Evolutionary conservation across 257 asterid species (phyloP), one percentile per base, ranked within the genome.

Genomic region (Solanum bukasovii): DNA sequence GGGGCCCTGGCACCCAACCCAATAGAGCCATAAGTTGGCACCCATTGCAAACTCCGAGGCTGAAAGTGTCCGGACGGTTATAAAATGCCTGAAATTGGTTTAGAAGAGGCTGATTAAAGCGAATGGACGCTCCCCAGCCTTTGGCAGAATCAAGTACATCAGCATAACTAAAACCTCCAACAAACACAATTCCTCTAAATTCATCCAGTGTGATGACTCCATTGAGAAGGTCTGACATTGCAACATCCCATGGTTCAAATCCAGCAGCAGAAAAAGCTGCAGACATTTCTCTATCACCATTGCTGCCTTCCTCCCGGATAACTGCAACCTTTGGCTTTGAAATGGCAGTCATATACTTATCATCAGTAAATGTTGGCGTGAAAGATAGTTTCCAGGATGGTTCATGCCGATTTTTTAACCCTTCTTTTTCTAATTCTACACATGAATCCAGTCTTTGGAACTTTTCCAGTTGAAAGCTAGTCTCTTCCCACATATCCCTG

Each of bases 1-100:
- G 35, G 4, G 98, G 98, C 46, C 98, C 98, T 3, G 98, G 98
- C 40, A 96, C 95, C 99, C 98, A 97, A 86, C 99, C 99, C 63
- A 97, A 85, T 27, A 97, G 95, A 67, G 99, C 99, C 99, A 97
- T 97, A 35, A 97, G 98, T 92, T 96, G 99, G 89, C 99, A 96
- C 79, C 98, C 99, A 71, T 96, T 96, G 92, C 98, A 95, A 88
- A 95, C 97, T 29, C 99, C 99, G 9, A 96, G 90, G 87, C 99
- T 96, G 88, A 96, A 96, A 31, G 99, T 95, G 92, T 95, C 98
- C 1, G 94, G 88, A 18, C 98, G 94, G 11, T 93, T 90, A 71
- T 94, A 94, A 74, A 96, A 95, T 87, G 94, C 95, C 89, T 95
- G 98, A 90, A 96, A 96, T 40, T 95, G 98, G 67, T 93, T 89